Percentiles rank a stretch among this genome's conserved stretches.
Evolutionary conservation across 176 grass and related monocot genomes (phyloP).

Genomic region (Avena sativa): DNA sequence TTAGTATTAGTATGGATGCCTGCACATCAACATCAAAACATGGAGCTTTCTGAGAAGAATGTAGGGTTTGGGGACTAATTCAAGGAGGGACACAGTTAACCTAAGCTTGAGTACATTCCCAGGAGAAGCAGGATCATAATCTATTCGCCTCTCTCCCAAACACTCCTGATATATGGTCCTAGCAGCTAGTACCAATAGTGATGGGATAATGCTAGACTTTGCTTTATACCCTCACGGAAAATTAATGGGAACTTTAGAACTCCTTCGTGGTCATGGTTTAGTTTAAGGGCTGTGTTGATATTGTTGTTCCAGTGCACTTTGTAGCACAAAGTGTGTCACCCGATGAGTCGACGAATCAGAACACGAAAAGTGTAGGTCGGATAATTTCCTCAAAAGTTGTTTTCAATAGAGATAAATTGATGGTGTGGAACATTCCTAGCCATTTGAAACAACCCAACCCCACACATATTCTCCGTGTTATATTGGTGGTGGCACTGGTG

Average conservation of each 20-base stretch:
- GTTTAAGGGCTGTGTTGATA: slow-evolving; percentile 41
- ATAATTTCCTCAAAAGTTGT: slow-evolving; percentile 33
- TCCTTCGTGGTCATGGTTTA: slow-evolving; percentile 44
- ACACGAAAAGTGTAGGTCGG: slow-evolving; percentile 62
- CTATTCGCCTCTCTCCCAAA: slow-evolving; percentile 25
- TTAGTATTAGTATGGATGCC: slow-evolving; percentile 52
- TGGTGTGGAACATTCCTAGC: slow-evolving; percentile 45
- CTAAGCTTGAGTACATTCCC: slow-evolving; percentile 26
- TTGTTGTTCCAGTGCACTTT: slow-evolving; percentile 48
- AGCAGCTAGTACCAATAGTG: slow-evolving; percentile 29
- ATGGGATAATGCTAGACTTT: slow-evolving; percentile 47
- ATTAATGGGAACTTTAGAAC: slow-evolving; percentile 36
- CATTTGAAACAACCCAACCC: slow-evolving; percentile 55
- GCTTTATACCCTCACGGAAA: slow-evolving; percentile 30
- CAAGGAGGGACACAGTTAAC: slow-evolving; percentile 40
- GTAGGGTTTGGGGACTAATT: slow-evolving; percentile 47
- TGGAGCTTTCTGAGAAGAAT: slow-evolving; percentile 47
- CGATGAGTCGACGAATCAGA: slow-evolving; percentile 47
- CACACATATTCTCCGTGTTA: slow-evolving; percentile 44
- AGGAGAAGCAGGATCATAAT: slow-evolving; percentile 40
- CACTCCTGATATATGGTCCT: slow-evolving; percentile 6
- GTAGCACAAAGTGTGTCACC: slow-evolving; percentile 53
- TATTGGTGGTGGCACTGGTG: slow-evolving; percentile 7
- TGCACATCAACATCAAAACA: slow-evolving; percentile 54
- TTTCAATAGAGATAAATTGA: slow-evolving; percentile 22